Conservation (phyloP, 2,329 filamentous ascomycete genomes). For the Exophiala sp. region DNA sequence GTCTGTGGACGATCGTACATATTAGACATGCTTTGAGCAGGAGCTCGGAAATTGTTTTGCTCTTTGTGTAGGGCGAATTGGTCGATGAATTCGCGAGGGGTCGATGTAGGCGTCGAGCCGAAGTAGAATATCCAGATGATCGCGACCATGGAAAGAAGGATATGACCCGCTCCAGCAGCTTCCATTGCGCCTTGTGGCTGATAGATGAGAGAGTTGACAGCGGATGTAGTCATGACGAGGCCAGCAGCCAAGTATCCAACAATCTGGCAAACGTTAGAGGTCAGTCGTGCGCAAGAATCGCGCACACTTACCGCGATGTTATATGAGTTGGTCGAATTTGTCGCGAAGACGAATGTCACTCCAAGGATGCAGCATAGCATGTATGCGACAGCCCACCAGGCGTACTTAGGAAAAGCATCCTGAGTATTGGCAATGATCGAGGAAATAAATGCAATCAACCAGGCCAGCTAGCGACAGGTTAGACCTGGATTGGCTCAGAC, state of each 20-base stretch:
- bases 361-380: slow-evolving; percentile 79
- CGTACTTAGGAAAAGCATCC: slow-evolving; percentile 72
- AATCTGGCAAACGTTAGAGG: slow-evolving; percentile 49
- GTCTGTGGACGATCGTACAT: slow-evolving; percentile 75
- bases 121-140: slow-evolving; percentile 99
- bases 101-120: slow-evolving; percentile 82
- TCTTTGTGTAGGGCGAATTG: slow-evolving; percentile 95
- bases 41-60: slow-evolving; percentile 25
- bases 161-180: slow-evolving; percentile 87
- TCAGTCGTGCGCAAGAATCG: neutral
- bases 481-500: slow-evolving; percentile 4
- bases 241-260: slow-evolving; percentile 82
- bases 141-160: slow-evolving; percentile 90
- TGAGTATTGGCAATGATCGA: slow-evolving; percentile 69
- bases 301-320: slow-evolving; percentile 68
- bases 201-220: slow-evolving; percentile 84
- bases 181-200: slow-evolving; percentile 68
- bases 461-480: slow-evolving; percentile 74
- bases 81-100: slow-evolving; percentile 86
- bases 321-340: slow-evolving; percentile 81
- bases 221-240: slow-evolving; percentile 78
- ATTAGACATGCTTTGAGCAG: slow-evolving; percentile 52
- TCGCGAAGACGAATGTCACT: slow-evolving; percentile 77
- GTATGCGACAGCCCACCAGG: slow-evolving; percentile 89
- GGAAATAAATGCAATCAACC: slow-evolving; percentile 86